Percentiles rank a stretch among this genome's conserved stretches.
phyloP scores from a whole-genome alignment of 2,329 filamentous ascomycete species.

The Dactylellina parvicollis region DNA sequence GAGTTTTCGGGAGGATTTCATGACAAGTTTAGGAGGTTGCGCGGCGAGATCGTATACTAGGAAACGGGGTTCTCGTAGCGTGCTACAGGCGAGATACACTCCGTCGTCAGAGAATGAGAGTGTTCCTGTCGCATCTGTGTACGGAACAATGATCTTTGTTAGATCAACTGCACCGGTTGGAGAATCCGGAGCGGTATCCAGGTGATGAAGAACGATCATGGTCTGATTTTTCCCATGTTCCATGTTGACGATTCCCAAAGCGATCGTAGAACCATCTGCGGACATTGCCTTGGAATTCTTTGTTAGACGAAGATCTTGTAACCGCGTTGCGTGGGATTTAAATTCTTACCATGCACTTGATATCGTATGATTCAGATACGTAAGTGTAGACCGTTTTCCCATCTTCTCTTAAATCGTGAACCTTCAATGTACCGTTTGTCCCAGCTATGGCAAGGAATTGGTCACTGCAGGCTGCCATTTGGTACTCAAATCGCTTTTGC shows the following conservation, averaged over 20 bases:
- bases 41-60: slow-evolving; percentile 51
- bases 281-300: slow-evolving; percentile 32
- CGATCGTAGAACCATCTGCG: slow-evolving; percentile 46
- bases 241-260: slow-evolving; percentile 49
- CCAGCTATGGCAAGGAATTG: slow-evolving; percentile 49
- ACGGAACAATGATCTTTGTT: slow-evolving; percentile 48
- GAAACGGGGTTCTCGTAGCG: slow-evolving; percentile 49
- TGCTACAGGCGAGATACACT: slow-evolving; percentile 52
- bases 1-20: slow-evolving; percentile 55
- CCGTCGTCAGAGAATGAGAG: slow-evolving; percentile 51
- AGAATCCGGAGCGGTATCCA: slow-evolving; percentile 37
- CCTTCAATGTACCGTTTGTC: slow-evolving; percentile 48
- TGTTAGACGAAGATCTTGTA: slow-evolving; percentile 12
- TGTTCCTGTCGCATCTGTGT: slow-evolving; percentile 44
- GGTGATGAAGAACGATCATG: slow-evolving; percentile 52
- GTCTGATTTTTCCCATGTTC: slow-evolving; percentile 52
- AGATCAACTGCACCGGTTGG: slow-evolving; percentile 20
- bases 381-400: slow-evolving; percentile 50
- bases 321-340: neutral
- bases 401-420: slow-evolving; percentile 47
- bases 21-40: slow-evolving; percentile 50
- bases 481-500: slow-evolving; percentile 51
- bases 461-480: slow-evolving; percentile 46
- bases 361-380: slow-evolving; percentile 53
- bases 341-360: slow-evolving; percentile 49